Evolutionary conservation across 306 rosid genomes (phyloP).

Genomic region (Abrus precatorius): DNA sequence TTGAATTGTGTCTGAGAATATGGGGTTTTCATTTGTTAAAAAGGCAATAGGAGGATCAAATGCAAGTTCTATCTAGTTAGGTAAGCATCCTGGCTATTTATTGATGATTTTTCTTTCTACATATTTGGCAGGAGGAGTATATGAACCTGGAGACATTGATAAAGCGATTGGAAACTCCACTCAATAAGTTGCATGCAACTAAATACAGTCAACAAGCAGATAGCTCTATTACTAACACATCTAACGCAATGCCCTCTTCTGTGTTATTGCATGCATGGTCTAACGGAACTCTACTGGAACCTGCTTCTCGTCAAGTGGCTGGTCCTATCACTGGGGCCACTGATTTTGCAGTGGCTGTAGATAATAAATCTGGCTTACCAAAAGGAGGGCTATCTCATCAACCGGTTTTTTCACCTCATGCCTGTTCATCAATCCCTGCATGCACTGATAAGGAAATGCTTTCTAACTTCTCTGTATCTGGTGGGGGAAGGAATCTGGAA

Average conservation of each 20-base stretch:
- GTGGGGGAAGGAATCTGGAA: conserved; percentile 30
- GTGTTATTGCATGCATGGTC: conserved; percentile 14
- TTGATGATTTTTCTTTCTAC: conserved; percentile 26
- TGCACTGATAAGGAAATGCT: conserved; percentile 38
- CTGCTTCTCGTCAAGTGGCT: conserved; percentile 5
- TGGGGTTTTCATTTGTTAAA: background rate
- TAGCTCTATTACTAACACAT: background rate
- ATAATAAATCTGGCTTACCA: conserved; percentile 7
- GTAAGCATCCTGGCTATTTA: conserved; percentile 9
- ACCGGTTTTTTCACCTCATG: conserved; percentile 41
- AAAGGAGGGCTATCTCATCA: conserved; percentile 22
- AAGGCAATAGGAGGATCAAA: background rate
- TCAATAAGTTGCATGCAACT: background rate
- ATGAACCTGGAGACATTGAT: conserved; percentile 48
- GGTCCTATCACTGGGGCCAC: background rate
- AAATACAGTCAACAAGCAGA: conserved; percentile 23
- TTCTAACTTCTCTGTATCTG: conserved; percentile 29
- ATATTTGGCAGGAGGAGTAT: conserved; percentile 56
- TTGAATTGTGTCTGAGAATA: background rate
- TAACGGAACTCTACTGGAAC: background rate
- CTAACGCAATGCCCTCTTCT: conserved; percentile 19
- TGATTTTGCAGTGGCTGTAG: background rate
- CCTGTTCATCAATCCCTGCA: conserved; percentile 40
- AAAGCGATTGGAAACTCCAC: conserved; percentile 35
- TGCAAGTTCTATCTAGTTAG: background rate